phyloP scores from a whole-genome alignment of 2,329 filamentous ascomycete species.

The Leptographium lundbergii region DNA sequence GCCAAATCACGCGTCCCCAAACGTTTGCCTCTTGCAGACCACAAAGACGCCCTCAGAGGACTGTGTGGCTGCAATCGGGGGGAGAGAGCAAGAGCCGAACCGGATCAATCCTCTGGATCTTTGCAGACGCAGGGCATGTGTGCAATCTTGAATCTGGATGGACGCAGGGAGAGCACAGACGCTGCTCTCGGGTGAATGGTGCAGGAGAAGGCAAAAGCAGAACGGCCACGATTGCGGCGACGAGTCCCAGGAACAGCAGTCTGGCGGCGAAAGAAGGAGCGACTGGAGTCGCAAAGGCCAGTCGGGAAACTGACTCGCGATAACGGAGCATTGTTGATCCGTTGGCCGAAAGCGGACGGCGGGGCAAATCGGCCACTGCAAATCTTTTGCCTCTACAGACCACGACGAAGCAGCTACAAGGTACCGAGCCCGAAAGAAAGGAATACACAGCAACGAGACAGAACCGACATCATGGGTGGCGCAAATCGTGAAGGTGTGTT shows the following conservation, averaged over 20 bases:
- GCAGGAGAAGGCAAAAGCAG: background rate
- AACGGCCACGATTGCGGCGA: background rate
- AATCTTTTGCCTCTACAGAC: background rate
- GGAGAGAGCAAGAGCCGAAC: conserved; percentile 14
- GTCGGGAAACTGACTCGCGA: background rate
- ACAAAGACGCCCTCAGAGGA: background rate
- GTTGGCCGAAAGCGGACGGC: background rate
- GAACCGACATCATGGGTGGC: conserved; percentile 44
- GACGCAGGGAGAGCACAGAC: background rate
- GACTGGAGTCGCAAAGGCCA: background rate
- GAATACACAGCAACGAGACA: background rate
- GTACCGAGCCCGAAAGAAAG: background rate
- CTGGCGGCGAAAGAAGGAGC: background rate
- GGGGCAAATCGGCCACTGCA: background rate
- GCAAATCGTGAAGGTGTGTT: conserved; percentile 50
- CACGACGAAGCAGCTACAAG: background rate
- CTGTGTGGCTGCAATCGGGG: background rate
- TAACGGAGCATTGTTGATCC: background rate
- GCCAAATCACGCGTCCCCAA: background rate
- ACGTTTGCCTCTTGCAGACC: background rate
- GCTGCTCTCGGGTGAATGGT: background rate
- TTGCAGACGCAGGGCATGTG: conserved; percentile 13
- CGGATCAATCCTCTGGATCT: conserved; percentile 18
- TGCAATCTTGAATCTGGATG: background rate
- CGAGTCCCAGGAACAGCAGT: background rate